Evolutionary conservation across 306 rosid species (phyloP), one percentile per base, ranked within the genome.

Genomic region (Begonia fuchsioides): DNA sequence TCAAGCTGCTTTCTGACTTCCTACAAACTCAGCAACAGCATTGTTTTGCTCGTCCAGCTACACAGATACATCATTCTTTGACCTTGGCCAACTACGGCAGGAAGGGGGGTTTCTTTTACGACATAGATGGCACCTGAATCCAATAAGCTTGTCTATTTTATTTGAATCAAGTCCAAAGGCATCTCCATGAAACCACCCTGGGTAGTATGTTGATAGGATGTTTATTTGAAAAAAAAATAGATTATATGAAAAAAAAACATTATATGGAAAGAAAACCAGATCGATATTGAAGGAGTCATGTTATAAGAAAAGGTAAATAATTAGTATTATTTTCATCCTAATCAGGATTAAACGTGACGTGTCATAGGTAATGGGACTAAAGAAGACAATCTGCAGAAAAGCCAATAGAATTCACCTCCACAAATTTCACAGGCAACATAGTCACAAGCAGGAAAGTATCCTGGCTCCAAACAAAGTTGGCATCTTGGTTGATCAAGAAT

Each of bases 151-250:
- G 46, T 64, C 51, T n/a, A 65, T 68, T 51, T 72, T 82, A 51
- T 66, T 81, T 48, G 57, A 32, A 52, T 57, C 61, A 65, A 90
- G 92, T 41, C 94, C 92, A 71, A 90, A 68, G 53, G 95, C 95
- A 72, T 82, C 87, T 32, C 85, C 95, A 57, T 90, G 98, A 75
- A 67, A 81, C 95, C 98, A 85, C 51, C 57, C 98, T 90, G 87
- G 75, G 81, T 12, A 52, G 63, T 38, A 52, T 44, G 66, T 26
- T 26, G 35, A 26, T 5, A 26, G 35, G 35, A 26, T 4, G 35
- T 4, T 26, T 5, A 26, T 26, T 26, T 26, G 35, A 8, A 26
- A 26, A 26, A n/a, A n/a, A n/a, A n/a, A n/a, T n/a, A n/a, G n/a
- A n/a, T n/a, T n/a, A n/a, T n/a, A n/a, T n/a, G n/a, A n/a, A n/a